phyloP scores from a whole-genome alignment of 371 early-diverging fungal genomes.

The Zychaea mexicana region DNA sequence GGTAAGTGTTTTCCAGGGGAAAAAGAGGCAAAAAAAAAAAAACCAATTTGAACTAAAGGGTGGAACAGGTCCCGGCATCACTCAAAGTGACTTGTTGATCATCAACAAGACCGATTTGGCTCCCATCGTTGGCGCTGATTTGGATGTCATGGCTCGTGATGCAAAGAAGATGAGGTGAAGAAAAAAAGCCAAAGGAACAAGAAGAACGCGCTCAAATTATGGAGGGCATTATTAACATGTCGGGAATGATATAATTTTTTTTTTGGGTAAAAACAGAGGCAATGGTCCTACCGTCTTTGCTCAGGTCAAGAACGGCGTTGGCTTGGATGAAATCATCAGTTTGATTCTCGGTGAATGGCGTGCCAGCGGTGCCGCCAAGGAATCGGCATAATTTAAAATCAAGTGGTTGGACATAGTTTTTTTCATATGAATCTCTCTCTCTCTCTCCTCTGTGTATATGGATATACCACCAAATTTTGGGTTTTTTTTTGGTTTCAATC shows the following conservation, averaged over 20 bases:
- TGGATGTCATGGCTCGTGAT: slow-evolving; percentile 90
- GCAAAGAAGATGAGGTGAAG: slow-evolving; percentile 80
- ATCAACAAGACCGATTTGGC: slow-evolving; percentile 97
- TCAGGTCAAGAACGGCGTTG: slow-evolving; percentile 88
- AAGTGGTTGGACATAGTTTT: not conserved
- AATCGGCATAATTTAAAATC: slow-evolving; percentile 4
- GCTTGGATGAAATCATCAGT: slow-evolving; percentile 79
- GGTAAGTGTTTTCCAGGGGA: slow-evolving; percentile 29
- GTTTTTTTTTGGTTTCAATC: not conserved
- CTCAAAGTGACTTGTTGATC: slow-evolving; percentile 89
- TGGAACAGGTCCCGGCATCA: slow-evolving; percentile 83
- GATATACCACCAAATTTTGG: not conserved
- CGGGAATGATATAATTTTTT: too few species aligned
- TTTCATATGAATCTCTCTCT: not conserved
- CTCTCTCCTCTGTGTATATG: too few species aligned
- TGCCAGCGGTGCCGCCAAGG: slow-evolving; percentile 58
- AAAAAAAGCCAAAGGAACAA: not conserved
- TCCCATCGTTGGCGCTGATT: slow-evolving; percentile 83
- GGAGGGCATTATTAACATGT: too few species aligned
- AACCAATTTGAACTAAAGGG: not conserved
- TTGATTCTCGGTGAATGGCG: slow-evolving; percentile 81
- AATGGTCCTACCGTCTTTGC: slow-evolving; percentile 83
- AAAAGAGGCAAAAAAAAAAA: not conserved
- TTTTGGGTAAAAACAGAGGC: slow-evolving; percentile 41
- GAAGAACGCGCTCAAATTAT: too few species aligned